Evolutionary conservation across 2,329 filamentous ascomycete genomes (phyloP).

Genomic region (Colletotrichum siamense): DNA sequence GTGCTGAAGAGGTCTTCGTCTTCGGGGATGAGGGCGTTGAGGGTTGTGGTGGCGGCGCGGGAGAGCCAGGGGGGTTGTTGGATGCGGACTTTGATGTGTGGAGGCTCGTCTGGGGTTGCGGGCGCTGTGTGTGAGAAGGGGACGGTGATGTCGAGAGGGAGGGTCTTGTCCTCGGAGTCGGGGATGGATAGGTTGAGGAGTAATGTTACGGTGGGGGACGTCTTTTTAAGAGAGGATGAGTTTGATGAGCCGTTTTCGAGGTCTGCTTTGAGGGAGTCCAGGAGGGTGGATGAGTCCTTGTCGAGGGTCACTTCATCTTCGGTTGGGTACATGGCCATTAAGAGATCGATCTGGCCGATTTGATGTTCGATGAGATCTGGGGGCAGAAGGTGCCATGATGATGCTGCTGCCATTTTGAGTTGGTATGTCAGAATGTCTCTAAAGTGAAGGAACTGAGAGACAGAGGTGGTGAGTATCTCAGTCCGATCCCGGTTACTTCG

Average conservation of each 20-base stretch:
- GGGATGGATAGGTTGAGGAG: slow-evolving; percentile 30
- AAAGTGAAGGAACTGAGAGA: neutral
- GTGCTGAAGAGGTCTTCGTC: slow-evolving; percentile 49
- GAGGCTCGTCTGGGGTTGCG: slow-evolving; percentile 35
- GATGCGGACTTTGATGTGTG: slow-evolving; percentile 44
- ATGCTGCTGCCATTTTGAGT: neutral
- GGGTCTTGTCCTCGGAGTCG: slow-evolving; percentile 14
- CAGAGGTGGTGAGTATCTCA: neutral
- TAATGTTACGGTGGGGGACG: slow-evolving; percentile 20
- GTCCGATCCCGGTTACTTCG: neutral
- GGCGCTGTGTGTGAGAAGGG: slow-evolving; percentile 30
- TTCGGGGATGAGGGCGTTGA: slow-evolving; percentile 44
- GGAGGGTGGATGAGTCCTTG: neutral
- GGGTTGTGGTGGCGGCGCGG: slow-evolving; percentile 46
- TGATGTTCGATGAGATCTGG: slow-evolving; percentile 52
- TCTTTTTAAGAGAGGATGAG: neutral
- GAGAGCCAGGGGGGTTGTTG: slow-evolving; percentile 59
- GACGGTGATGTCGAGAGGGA: slow-evolving; percentile 40
- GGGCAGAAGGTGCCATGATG: slow-evolving; percentile 32
- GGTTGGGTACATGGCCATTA: slow-evolving; percentile 55
- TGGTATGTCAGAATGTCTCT: neutral
- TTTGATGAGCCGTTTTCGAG: neutral
- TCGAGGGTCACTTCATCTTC: slow-evolving; percentile 31
- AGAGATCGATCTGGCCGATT: slow-evolving; percentile 54
- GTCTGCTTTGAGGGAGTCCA: neutral